Percentiles rank a stretch among this genome's conserved stretches.
Evolutionary conservation across 495 filamentous ascomycete genomes (phyloP).

Genomic region (Daldinia loculata): DNA sequence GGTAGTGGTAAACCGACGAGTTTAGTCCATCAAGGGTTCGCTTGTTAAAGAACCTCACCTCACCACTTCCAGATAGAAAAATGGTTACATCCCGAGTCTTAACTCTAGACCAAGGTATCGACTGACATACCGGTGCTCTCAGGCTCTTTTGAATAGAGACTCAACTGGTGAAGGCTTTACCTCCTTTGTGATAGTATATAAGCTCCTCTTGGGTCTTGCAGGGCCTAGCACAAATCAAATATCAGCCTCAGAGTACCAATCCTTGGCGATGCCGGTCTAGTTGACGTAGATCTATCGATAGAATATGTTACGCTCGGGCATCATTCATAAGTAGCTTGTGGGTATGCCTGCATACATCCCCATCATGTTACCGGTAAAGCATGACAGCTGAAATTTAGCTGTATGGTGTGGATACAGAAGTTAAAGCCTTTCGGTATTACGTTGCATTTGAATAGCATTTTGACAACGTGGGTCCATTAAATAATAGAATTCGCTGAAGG

Average conservation of each 20-base stretch:
- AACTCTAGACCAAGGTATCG: background rate
- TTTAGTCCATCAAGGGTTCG: background rate
- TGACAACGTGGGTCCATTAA: background rate
- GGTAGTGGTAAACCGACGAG: background rate
- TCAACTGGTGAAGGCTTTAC: background rate
- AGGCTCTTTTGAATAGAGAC: background rate
- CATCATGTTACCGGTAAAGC: background rate
- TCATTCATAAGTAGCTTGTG: background rate
- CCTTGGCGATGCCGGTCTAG: background rate
- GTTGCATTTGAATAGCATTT: background rate
- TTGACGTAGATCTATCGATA: background rate
- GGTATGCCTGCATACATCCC: background rate
- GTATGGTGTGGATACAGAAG: background rate
- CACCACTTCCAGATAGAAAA: slow-evolving; percentile 3
- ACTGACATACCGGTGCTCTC: background rate
- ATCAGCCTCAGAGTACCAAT: background rate
- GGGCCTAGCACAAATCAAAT: background rate
- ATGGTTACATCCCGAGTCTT: background rate
- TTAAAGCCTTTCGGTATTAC: background rate
- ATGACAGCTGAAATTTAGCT: background rate
- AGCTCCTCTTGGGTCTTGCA: background rate
- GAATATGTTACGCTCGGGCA: background rate
- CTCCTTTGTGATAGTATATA: background rate
- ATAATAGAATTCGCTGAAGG: background rate
- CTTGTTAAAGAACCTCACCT: slow-evolving; percentile 1